Base-by-base conservation (phyloP, 2,329 filamentous ascomycete species). In the Ilyonectria robusta region DNA sequence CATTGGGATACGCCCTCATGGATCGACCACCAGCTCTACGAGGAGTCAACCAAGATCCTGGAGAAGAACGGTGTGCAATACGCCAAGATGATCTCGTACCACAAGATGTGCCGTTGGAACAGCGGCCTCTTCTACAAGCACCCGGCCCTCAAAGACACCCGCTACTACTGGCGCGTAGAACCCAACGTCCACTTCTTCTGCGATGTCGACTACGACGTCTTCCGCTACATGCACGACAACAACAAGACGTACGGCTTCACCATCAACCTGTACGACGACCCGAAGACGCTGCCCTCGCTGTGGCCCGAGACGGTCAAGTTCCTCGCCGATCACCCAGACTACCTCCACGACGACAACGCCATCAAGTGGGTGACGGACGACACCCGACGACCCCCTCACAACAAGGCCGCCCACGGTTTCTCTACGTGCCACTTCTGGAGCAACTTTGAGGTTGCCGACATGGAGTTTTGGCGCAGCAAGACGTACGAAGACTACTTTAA, bases 181-280 rank as follows among this genome's bases (percentile, higher is more conserved):
- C 96, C 96, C 59, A 97, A 98, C 72, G 96, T 99, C 48, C 94
- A 98, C 82, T 99, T 98, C 87, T 99, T 98, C 88, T 99, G 96
- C 86, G 94, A 98, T 76, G 87, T 99, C 69, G 96, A 99, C 83
- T 99, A 99, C 83, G 96, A 99, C 78, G 93, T 99, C 58, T 99
- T 99, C 87, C 92, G 93, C 70, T 99, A 94, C 84, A 98, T 99
- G 96, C 89, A 94, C 76, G 96, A 99, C 82, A 90, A 97, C 85
- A 98, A 99, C 86, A 97, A 98, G 84, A 98, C 95, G 4, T 99
- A 99, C 81, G 96, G 96, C 71, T 99, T 98, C 84, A 98, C 95
- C 70, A 97, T 99, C 84, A 97, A 94, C 82, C 90, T 99, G 48
- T 98, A 97, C 85, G 96, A 99, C 81, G 91, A 92, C 35, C 94